Base-by-base conservation (phyloP, 1,284 basidiomycete genomes). In the Lentinus polychrous region DNA sequence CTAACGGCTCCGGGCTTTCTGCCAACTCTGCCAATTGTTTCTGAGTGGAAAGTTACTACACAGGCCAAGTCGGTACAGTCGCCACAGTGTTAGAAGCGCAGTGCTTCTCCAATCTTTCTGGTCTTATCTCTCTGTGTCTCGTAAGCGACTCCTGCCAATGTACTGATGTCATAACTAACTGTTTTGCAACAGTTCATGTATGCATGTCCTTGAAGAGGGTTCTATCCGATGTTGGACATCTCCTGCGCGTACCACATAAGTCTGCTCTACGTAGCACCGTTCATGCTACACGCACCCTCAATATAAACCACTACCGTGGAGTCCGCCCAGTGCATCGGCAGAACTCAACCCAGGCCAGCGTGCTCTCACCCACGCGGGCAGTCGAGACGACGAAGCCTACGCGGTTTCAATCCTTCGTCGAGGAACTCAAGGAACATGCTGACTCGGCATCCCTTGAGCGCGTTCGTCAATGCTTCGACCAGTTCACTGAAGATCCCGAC, bases 161-260 rank as follows among this genome's bases (percentile, higher is more conserved):
- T 39, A 37, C 18, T 37, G 14, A 7, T 14, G 39, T 20, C 7
- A 8, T 43, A 8, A 22, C 42, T 24, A 20, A 20, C 32, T 36
- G 17, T 5, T n/a, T 3, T 17, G 27, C 10, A 4, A 11, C 44
- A 45, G 44, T 11, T 45, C 20, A 35, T 55, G 55, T 45, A 63
- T 66, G 63, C 58, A 67, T 67, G 66, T 63, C 57, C 61, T 56
- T 58, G 53, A 55, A 55, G 56, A 59, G 59, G 46, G 46, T 49
- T 46, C 47, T 57, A 37, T 51, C 42, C 53, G 43, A 52, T 53
- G 48, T 55, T 44, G 50, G 55, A 54, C 55, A 45, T 45, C 32
- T 12, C 33, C 22, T 43, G 41, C 38, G n/a, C 37, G 46, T 51
- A 43, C 49, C 43, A 42, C 34, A 31, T 48, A 45, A 46, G 40